phyloP scores from a whole-genome alignment of 2,329 filamentous ascomycete genomes.

The Aspergillus amoenus region DNA sequence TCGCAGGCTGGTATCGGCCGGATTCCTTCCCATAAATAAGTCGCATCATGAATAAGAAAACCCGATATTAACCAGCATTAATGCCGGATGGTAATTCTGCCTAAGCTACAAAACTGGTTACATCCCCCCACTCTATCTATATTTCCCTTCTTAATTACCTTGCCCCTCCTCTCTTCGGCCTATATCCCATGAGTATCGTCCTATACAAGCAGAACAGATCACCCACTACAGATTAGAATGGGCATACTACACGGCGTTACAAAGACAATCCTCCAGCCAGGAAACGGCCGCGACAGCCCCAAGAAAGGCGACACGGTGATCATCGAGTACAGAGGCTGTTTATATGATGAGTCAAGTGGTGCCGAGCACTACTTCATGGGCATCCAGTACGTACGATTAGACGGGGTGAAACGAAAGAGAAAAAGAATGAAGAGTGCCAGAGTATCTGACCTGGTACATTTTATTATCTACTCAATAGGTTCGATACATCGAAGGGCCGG shows the following conservation, averaged over 20 bases:
- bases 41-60: neutral
- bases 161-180: neutral
- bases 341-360: constrained; percentile 63
- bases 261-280: constrained; percentile 63
- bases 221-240: too few relatives aligned
- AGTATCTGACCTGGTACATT: neutral
- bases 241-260: constrained; percentile 62
- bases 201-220: neutral
- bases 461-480: constrained; percentile 48
- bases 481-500: constrained; percentile 77
- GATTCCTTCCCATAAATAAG: neutral
- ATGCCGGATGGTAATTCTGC: neutral
- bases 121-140: neutral
- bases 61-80: neutral
- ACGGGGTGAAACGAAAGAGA: too few relatives aligned
- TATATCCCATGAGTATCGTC: neutral
- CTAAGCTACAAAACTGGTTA: neutral
- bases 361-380: constrained; percentile 61
- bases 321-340: constrained; percentile 89
- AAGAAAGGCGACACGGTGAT: constrained; percentile 68
- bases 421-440: neutral
- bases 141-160: neutral
- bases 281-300: constrained; percentile 63
- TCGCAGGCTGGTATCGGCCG: neutral
- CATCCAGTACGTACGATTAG: constrained; percentile 57